A percentile compares a stretch with the other conserved stretches of the same genome.
phyloP scores from a whole-genome alignment of 768 basidiomycete genomes.

The Solioccasus polychromus region DNA sequence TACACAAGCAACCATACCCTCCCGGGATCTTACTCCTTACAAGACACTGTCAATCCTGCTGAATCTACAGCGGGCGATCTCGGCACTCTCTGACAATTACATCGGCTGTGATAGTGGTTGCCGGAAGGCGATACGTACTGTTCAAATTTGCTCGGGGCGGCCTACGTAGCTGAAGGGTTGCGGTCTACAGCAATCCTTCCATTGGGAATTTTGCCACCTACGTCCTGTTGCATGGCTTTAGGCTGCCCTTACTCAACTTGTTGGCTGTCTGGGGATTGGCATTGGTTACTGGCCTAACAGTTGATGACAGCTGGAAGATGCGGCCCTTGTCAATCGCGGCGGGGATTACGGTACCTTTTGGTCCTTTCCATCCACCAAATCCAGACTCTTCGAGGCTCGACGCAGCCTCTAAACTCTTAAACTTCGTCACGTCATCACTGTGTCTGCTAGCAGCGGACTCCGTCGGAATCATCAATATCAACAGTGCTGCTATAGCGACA shows the following conservation, averaged over 20 bases:
- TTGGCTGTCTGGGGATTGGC: conserved; percentile 12
- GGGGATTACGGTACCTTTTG: neutral
- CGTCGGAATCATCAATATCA: conserved; percentile 10
- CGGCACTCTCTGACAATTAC: conserved; percentile 14
- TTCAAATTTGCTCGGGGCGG: conserved; percentile 9
- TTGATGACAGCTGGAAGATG: conserved; percentile 8
- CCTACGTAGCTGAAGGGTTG: conserved; percentile 9
- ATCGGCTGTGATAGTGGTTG: conserved; percentile 15
- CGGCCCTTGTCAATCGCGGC: fast-evolving
- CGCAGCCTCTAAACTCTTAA: conserved; percentile 1
- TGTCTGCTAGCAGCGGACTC: neutral
- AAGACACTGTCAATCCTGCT: neutral
- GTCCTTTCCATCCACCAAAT: conserved; percentile 1
- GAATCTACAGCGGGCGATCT: conserved; percentile 5
- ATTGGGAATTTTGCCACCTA: conserved; percentile 11
- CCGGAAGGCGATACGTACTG: conserved; percentile 14
- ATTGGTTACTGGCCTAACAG: conserved; percentile 13
- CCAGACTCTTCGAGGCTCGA: neutral
- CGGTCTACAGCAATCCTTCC: conserved; percentile 10
- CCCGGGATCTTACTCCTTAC: too few species aligned
- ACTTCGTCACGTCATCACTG: conserved; percentile 1
- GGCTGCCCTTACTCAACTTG: conserved; percentile 9
- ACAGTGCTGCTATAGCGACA: neutral
- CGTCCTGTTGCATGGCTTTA: conserved; percentile 5
- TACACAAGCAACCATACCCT: neutral